Percentiles rank a stretch among this genome's conserved stretches.
Conservation (phyloP, 106 monocot genomes). For the Iris macrosiphon region DNA sequence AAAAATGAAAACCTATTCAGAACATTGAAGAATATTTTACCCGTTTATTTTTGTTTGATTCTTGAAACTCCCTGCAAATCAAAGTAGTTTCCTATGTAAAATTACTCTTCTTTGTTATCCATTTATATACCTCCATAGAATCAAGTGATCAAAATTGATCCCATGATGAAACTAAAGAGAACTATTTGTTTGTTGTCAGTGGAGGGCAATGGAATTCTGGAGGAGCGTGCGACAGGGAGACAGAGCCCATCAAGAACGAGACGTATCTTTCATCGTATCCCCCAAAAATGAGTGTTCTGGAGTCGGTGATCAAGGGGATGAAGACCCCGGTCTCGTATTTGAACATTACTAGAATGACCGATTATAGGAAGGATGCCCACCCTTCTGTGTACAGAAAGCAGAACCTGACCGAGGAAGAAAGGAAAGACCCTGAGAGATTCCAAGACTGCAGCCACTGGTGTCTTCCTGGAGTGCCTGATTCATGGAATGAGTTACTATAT, state of each 20-base stretch:
- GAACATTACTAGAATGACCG: constrained; percentile 91
- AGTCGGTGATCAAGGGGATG: constrained; percentile 61
- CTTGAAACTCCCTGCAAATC: too few relatives aligned
- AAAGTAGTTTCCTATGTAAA: too few relatives aligned
- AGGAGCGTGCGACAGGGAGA: constrained; percentile 80
- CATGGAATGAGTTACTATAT: constrained; percentile 93
- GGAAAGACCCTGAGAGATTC: constrained; percentile 25
- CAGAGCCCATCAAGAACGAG: constrained; percentile 66
- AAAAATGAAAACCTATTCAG: too few relatives aligned
- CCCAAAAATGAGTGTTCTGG: constrained; percentile 50
- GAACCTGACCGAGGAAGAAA: constrained; percentile 37
- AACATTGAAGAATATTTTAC: not conserved
- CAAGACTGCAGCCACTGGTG: constrained; percentile 99
- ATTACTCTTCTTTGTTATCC: too few relatives aligned
- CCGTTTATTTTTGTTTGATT: not conserved
- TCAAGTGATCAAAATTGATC: too few relatives aligned
- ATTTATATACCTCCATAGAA: too few relatives aligned
- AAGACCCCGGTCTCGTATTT: constrained; percentile 67
- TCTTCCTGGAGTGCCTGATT: constrained; percentile 89
- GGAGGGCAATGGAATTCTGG: constrained; percentile 98
- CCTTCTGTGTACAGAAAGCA: constrained; percentile 77
- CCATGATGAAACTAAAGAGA: too few relatives aligned
- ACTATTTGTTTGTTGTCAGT: constrained; percentile 26
- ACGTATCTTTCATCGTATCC: constrained; percentile 66
- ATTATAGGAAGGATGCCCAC: constrained; percentile 90